Evolutionary conservation across 2,329 filamentous ascomycete species (phyloP), one percentile per base, ranked within the genome.

Genomic region (Fusarium torreyae): DNA sequence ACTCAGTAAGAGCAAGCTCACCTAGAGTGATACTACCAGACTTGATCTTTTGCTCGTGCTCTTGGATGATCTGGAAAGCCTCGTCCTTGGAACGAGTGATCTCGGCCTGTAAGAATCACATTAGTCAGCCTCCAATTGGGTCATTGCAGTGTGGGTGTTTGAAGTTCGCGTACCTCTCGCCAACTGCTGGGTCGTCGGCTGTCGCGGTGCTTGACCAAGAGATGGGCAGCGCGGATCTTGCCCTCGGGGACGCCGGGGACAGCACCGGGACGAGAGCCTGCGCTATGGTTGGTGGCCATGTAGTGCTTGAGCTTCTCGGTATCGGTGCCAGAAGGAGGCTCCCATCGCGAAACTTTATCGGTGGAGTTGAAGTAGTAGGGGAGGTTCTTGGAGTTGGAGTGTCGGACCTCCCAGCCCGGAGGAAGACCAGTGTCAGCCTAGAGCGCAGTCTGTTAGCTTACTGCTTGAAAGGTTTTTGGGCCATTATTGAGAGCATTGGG

Each of bases 301-400:
- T 97, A 98, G 67, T 89, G 81, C 86, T 98, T 98, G 70, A 99
- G 89, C 82, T 92, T 94, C 74, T 98, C 94, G 60, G 92, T 92
- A 82, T 99, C 93, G 74, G 94, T 96, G 69, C 91, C 93, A 44
- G 88, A 80, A 10, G 96, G 96, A 5, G 96, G 95, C 79, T 98
- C 96, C 96, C 96, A 99, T 82, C 93, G 89, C 68, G 96, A 98
- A 78, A 94, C 90, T 80, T 94, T 95, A 69, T 94, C 93, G 73
- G 83, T 84, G 45, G 91, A 85, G 82, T 98, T 97, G 91, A 98
- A 98, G 86, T 98, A 99, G 86, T 99, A 99, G 38, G 96, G 96
- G 36, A 98, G 91, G 83, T 97, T 97, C 86, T 98, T 98, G 81
- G 94, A 97, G 85, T 98, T 97, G 81, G 94, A 97, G 84, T 97